Evolutionary conservation across 805 yeast genomes (phyloP), one percentile per base, ranked within the genome.

Genomic region (Teunomyces kruisii): DNA sequence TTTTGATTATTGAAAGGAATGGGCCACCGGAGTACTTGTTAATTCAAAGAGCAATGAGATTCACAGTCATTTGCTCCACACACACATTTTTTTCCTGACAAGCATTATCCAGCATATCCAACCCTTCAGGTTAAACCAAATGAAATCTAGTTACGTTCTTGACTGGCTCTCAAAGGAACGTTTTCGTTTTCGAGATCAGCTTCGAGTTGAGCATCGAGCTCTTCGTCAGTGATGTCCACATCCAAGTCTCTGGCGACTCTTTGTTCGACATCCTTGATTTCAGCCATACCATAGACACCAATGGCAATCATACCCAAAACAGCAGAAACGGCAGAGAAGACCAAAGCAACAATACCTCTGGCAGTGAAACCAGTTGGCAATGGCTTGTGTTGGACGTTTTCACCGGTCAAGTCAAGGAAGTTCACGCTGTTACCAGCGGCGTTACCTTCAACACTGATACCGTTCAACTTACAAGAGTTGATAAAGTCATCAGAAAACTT

Each of bases 301-400:
- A 94, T 88, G 54, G 84, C 77, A 45, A 70, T 73, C 68, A 91
- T 71, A 67, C 99, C 99, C 14, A 88, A 67, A 51, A 88, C 62
- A 60, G 94, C 99, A 40, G 96, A 80, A 55, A 92, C 59, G 75
- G 88, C 80, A 6, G 97, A 88, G 76, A 94, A 92, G 14, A 86
- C 92, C 66, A 94, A 72, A 9, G 98, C 98, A 43, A 92, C 96
- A 63, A 86, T 84, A 74, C 99, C 99, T 62, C 86, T 83, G 46
- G 96, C 88, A 41, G 98, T 92, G 80, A 94, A 94, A 14, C 97
- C 97, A 37, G 75, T 62, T 38, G 98, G 98, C 58, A 94, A 78
- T 33, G 68, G 55, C 52, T 73, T 71, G 28, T 53, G 72, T 71
- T 91, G 97, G 32, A 76, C 74, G 62, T 85, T 84, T 71, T 88